Base-by-base conservation (phyloP, 768 basidiomycete genomes). In the Lepiota brunneoincarnata region DNA sequence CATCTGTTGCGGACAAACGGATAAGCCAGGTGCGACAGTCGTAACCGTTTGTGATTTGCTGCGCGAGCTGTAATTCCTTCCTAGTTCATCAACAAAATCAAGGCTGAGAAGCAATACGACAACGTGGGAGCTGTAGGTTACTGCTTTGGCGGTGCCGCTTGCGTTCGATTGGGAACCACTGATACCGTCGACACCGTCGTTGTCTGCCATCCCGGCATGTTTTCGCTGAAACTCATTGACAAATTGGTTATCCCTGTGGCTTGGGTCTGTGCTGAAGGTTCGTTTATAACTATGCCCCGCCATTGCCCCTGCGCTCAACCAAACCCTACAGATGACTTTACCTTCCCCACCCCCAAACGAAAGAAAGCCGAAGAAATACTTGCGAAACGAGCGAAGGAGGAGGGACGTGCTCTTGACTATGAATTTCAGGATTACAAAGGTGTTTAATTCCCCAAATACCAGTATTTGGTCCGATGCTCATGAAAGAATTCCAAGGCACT, bases 371-470 rank as follows among this genome's bases (percentile, higher is more conserved):
- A 80, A 56, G 71, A 71, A 12, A 51, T 65, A 1, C 68, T 79
- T 20, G 71, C 67, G 4, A 60, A 56, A 1, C 71, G 73, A 3
- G 38, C 52, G 28, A 72, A 72, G 39, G 72, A 63, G 11, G 71
- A 70, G 28, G 67, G 66, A 2, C 59, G 61, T 36, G 73, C 63
- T 43, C 65, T 78, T 0, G 74, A 78, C 6, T 77, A 75, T 48
- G 77, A 79, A 61, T 74, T 80, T 58, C 69, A 66, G 49, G 66
- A 66, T 4, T 79, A 77, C 53, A 72, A 72, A 69, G 77, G 78
- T 76, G 17, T 21, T 63, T 51, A 14, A 6, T 31, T 35, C 9
- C 43, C 24, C 28, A 40, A 1, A 9, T 21, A n/a, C 20, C 23
- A 36, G 12, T 41, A 39, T 20, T 7, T 21, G 4, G 15, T n/a